phyloP scores from a whole-genome alignment of 768 basidiomycete genomes.

The Dioszegia crocea region DNA sequence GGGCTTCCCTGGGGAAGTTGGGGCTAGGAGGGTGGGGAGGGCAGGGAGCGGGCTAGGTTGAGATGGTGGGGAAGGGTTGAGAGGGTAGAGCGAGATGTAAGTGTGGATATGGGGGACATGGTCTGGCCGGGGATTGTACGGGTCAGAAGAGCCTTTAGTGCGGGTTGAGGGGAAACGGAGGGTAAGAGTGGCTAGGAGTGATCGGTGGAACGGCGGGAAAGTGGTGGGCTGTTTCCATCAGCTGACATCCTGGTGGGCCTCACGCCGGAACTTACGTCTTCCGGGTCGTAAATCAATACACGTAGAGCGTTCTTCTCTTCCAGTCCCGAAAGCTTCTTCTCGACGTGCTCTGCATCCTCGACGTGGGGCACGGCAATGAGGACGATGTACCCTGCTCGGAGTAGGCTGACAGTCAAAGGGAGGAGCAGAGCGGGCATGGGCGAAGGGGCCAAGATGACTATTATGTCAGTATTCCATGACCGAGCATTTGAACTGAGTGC shows the following conservation, averaged over 20 bases:
- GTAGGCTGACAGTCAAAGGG: conserved; percentile 34
- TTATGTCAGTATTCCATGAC: conserved; percentile 3
- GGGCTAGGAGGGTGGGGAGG: conserved; percentile 36
- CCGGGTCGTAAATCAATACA: conserved; percentile 45
- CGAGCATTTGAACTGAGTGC: neutral
- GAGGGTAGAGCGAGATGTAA: conserved; percentile 45
- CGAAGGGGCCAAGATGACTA: conserved; percentile 43
- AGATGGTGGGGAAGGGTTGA: conserved; percentile 39
- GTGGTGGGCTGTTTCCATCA: conserved; percentile 32
- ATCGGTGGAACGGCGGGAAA: conserved; percentile 47
- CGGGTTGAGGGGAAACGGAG: conserved; percentile 37
- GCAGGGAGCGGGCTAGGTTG: conserved; percentile 41
- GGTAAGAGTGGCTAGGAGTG: conserved; percentile 42
- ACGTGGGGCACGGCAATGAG: conserved; percentile 43
- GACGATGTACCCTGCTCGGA: conserved; percentile 44
- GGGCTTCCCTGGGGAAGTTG: conserved; percentile 12
- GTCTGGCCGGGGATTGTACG: conserved; percentile 40
- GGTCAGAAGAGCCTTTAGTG: conserved; percentile 23
- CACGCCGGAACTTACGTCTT: conserved; percentile 34
- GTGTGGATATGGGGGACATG: conserved; percentile 42
- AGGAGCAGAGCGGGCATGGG: conserved; percentile 36
- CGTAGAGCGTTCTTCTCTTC: conserved; percentile 32
- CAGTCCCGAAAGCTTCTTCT: conserved; percentile 30
- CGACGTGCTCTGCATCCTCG: conserved; percentile 43
- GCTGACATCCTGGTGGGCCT: neutral